Conservation (phyloP, 2,329 filamentous ascomycete species). For the Boeremia exigua region DNA sequence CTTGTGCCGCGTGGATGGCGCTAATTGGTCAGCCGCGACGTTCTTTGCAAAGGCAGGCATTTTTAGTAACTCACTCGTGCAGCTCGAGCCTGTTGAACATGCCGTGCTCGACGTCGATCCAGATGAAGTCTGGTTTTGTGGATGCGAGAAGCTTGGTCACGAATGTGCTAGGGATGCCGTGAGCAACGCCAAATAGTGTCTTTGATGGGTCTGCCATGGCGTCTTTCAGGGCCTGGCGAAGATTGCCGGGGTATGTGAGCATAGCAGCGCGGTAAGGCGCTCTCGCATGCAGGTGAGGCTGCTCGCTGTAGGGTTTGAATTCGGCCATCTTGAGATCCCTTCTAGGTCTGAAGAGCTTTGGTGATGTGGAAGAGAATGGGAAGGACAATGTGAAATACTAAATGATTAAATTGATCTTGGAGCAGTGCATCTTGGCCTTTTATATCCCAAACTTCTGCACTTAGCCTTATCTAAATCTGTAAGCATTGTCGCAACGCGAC, state of each 20-base stretch:
- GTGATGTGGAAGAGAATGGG: too few species aligned
- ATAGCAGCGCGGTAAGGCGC: conserved; percentile 31
- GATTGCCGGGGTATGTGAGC: conserved; percentile 33
- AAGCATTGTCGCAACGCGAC: background rate
- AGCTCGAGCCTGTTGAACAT: conserved; percentile 36
- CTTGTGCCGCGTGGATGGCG: conserved; percentile 34
- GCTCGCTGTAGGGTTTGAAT: conserved; percentile 30
- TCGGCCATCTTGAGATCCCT: conserved; percentile 20
- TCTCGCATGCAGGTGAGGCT: conserved; percentile 29
- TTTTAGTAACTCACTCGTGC: conserved; percentile 27
- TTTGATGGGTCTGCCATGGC: conserved; percentile 31
- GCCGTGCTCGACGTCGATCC: conserved; percentile 37
- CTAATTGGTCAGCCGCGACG: conserved; percentile 10
- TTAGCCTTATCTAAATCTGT: background rate
- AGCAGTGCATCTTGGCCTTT: background rate
- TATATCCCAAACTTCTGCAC: background rate
- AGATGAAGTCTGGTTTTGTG: conserved; percentile 38
- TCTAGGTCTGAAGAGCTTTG: background rate
- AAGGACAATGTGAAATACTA: background rate
- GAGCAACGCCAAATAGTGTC: conserved; percentile 33
- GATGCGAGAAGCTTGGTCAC: conserved; percentile 36
- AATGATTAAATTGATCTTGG: background rate
- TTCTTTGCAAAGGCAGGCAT: background rate
- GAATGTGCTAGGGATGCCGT: conserved; percentile 34
- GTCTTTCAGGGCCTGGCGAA: conserved; percentile 29